Evolutionary conservation across 805 yeast genomes (phyloP), one percentile per base, ranked within the genome.

Genomic region (Groenewaldozyma tartarivorans): DNA sequence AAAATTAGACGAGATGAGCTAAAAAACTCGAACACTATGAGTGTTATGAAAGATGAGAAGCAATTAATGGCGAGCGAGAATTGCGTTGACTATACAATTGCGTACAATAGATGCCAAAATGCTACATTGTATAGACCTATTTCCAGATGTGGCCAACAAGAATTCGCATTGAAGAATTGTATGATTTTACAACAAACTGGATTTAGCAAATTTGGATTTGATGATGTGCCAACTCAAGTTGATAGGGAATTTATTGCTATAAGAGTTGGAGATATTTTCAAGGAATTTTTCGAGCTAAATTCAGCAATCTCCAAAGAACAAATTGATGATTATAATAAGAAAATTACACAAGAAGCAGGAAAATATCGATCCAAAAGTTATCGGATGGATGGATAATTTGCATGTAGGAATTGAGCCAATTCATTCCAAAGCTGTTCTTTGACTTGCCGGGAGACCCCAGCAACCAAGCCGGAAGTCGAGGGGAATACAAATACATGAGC

Each of bases 401-500:
- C 34, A 3, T 41, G 35, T 38, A 55, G 26, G 18, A 36, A 42
- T 7, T 15, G 21, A 2, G 56, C 57, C 40, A 79, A 49, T 9
- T 56, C 56, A 11, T 52, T 50, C 86, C 86, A 80, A 15, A 70
- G 47, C 3, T 42, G 50, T 38, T 74, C 51, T 51, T 77, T 77
- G 31, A 64, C 67, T 0, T 58, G 61, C 42, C 61, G 62, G 21
- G 66, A 60, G 52, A 76, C 60, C 6, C 79, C 69, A 5, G 67
- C 64, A 5, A 79, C 88, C 5, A 82, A 57, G 1, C 90, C 90
- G 4, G 86, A 79, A 0, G 88, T 80, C 35, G 77, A 77, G 2
- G 88, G 87, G 20, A 80, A 68, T 4, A 81, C 86, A 56, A 68
- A 77, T 0, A 75, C 55, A 4, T 52, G 43, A 9, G 29, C 7